Percentiles rank a stretch among this genome's conserved stretches.
Evolutionary conservation across 2,329 filamentous ascomycete genomes (phyloP).

Genomic region (Aspergillus sp.): DNA sequence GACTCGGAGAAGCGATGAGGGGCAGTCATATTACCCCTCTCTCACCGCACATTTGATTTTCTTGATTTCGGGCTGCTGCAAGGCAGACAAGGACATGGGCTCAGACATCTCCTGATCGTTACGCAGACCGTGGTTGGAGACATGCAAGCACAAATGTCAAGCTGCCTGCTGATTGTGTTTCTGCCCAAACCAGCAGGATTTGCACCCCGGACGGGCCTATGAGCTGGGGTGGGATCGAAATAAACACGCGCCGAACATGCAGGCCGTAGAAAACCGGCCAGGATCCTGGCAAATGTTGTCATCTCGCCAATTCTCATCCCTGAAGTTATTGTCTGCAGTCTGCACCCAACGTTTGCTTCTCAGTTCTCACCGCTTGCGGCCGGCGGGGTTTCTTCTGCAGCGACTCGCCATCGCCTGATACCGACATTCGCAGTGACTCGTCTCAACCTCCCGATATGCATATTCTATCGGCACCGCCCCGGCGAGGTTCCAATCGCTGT

Average conservation of each 20-base stretch:
- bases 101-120: constrained; percentile 3
- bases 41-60: constrained; percentile 23
- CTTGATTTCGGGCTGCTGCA: constrained; percentile 15
- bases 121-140: constrained; percentile 3
- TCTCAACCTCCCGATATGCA: constrained; percentile 3
- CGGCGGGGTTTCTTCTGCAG: not conserved
- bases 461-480: not conserved
- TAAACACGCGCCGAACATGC: constrained; percentile 19
- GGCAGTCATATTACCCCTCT: constrained; percentile 6
- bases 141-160: constrained; percentile 12
- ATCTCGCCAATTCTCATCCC: constrained; percentile 1
- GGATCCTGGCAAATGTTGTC: constrained; percentile 17
- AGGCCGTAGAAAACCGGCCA: constrained; percentile 13
- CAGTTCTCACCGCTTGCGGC: constrained; percentile 19
- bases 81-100: constrained; percentile 22
- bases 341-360: constrained; percentile 16
- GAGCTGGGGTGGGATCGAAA: constrained; percentile 1
- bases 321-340: constrained; percentile 11
- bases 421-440: constrained; percentile 6
- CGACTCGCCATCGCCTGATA: constrained; percentile 1
- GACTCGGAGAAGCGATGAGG: not conserved
- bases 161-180: constrained; percentile 18
- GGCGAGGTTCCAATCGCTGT: constrained; percentile 1
- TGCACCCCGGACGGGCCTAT: constrained; percentile 12
- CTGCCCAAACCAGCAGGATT: constrained; percentile 23